These are phyloP conservation scores for Heliocybe sulcata DNA, from an alignment of 1,284 basidiomycete genomes.

Conservation along the genomic window DNA sequence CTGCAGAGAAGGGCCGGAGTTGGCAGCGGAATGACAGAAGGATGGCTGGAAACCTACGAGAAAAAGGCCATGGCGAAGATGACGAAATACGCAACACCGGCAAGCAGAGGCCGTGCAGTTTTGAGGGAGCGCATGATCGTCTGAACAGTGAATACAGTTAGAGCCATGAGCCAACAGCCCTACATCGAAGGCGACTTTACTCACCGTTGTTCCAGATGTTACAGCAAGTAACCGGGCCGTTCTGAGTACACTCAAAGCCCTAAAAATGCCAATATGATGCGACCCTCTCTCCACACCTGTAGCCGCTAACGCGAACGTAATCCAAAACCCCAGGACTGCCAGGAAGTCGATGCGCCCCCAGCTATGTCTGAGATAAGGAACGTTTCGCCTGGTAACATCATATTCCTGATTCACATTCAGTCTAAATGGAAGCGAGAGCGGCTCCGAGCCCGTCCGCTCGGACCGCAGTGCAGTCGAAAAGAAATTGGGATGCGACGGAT, in stretches of 20 bases:
- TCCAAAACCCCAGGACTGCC: slow-evolving; percentile 81
- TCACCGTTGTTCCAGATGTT: slow-evolving; percentile 85
- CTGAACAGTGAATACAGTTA: slow-evolving; percentile 28
- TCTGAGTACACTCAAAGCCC: slow-evolving; percentile 85
- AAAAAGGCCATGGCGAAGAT: slow-evolving; percentile 88
- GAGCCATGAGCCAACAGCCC: not conserved
- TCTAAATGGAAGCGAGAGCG: slow-evolving; percentile 58
- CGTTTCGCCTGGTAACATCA: slow-evolving; percentile 49
- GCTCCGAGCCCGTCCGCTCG: slow-evolving; percentile 30
- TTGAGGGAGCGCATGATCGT: slow-evolving; percentile 95
- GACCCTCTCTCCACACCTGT: slow-evolving; percentile 57
- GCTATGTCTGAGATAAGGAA: slow-evolving; percentile 88
- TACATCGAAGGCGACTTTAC: slow-evolving; percentile 17
- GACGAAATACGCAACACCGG: slow-evolving; percentile 88
- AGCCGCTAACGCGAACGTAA: slow-evolving; percentile 66
- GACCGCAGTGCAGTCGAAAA: slow-evolving; percentile 41
- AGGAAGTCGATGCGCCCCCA: slow-evolving; percentile 92
- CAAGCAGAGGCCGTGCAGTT: slow-evolving; percentile 80
- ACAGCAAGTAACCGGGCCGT: slow-evolving; percentile 81
- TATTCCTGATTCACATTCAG: slow-evolving; percentile 50
- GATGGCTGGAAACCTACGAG: slow-evolving; percentile 44
- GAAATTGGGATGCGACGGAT: slow-evolving; percentile 34
- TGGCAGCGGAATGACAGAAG: too few species aligned
- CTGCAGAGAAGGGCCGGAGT: slow-evolving; percentile 38
- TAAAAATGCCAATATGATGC: slow-evolving; percentile 82